These are phyloP conservation scores for Candida maltosa DNA, from an alignment of 805 yeast species.

Conservation along the genomic window DNA sequence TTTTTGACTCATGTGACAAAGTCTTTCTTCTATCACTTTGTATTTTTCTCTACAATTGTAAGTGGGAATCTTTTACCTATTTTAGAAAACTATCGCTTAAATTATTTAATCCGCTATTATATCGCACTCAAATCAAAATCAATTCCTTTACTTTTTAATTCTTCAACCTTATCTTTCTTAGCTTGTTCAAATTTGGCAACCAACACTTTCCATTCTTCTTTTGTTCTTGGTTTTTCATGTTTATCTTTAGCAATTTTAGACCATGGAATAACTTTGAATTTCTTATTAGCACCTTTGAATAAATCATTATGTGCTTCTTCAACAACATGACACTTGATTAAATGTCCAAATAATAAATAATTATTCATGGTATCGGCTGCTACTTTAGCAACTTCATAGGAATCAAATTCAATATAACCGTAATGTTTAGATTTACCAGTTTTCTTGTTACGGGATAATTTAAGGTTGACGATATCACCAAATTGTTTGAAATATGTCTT, in stretches of 20 bases:
- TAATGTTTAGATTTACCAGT: conserved; percentile 90
- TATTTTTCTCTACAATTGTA: too few relatives aligned
- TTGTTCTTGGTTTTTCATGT: conserved; percentile 56
- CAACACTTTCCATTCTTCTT: conserved; percentile 53
- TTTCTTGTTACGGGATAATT: conserved; percentile 83
- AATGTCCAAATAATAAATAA: conserved; percentile 83
- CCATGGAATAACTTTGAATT: conserved; percentile 61
- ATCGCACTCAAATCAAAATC: conserved; percentile 37
- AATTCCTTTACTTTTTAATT: conserved; percentile 57
- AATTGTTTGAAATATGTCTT: conserved; percentile 84
- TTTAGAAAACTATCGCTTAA: too few relatives aligned
- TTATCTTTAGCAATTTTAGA: conserved; percentile 48
- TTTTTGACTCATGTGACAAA: too few relatives aligned
- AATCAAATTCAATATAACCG: conserved; percentile 82
- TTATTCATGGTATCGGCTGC: conserved; percentile 97
- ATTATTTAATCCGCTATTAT: too few relatives aligned
- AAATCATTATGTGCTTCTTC: conserved; percentile 59
- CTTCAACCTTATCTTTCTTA: conserved; percentile 42
- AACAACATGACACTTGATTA: conserved; percentile 57
- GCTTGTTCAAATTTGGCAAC: conserved; percentile 42
- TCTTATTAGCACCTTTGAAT: conserved; percentile 54
- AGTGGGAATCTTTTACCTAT: too few relatives aligned
- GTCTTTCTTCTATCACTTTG: too few relatives aligned
- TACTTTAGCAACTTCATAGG: conserved; percentile 71
- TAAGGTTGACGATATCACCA: conserved; percentile 76